phyloP scores from a whole-genome alignment of 2,329 filamentous ascomycete species.

The Exserohilum rostratum region DNA sequence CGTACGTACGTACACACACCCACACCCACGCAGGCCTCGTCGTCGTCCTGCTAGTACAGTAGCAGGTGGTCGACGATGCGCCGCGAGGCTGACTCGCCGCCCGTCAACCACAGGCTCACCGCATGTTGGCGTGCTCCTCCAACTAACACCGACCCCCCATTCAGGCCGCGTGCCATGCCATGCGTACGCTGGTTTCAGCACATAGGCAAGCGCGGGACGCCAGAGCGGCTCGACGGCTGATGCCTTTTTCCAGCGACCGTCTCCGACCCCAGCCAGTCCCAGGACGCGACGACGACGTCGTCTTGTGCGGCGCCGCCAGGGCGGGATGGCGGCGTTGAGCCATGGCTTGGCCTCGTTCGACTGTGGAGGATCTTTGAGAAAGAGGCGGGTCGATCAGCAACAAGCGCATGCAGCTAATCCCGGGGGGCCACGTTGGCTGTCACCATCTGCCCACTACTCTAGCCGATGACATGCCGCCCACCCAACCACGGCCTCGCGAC shows the following conservation, averaged over 20 bases:
- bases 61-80: too few relatives aligned
- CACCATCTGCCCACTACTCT: constrained; percentile 24
- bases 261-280: constrained; percentile 28
- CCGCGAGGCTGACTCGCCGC: constrained; percentile 18
- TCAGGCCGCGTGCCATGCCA: constrained; percentile 26
- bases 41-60: too few relatives aligned
- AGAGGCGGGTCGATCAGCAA: constrained; percentile 49
- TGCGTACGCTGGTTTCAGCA: constrained; percentile 35
- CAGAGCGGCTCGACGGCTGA: constrained; percentile 34
- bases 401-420: constrained; percentile 49
- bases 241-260: constrained; percentile 38
- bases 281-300: constrained; percentile 22
- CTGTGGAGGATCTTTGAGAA: constrained; percentile 46
- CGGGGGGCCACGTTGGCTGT: constrained; percentile 48
- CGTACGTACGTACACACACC: background rate
- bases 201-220: constrained; percentile 43
- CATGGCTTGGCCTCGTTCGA: constrained; percentile 44
- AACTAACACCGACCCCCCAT: constrained; percentile 10
- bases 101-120: constrained; percentile 21
- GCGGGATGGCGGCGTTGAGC: constrained; percentile 44
- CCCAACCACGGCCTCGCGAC: constrained; percentile 17
- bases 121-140: constrained; percentile 30
- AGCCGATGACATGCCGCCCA: constrained; percentile 28
- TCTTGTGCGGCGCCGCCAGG: constrained; percentile 36
- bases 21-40: background rate